Evolutionary conservation across 2,329 filamentous ascomycete species (phyloP).

Genomic region (Ascochyta viciae-villosae): DNA sequence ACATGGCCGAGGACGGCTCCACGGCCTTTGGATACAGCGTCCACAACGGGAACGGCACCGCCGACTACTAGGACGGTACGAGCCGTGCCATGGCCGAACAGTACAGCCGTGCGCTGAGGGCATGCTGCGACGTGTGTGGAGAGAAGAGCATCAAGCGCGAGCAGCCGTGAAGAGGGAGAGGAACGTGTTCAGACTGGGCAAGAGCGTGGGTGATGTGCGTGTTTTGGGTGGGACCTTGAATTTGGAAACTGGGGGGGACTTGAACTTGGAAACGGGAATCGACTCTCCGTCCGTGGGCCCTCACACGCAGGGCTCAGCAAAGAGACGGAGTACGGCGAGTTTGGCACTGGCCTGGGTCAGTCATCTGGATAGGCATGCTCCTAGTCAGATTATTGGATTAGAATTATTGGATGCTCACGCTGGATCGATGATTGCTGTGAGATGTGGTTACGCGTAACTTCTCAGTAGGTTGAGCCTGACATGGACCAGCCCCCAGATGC

Average conservation of each 20-base stretch:
- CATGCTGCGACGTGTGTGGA: not conserved
- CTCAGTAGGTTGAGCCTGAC: slow-evolving; percentile 1
- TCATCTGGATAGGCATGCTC: slow-evolving; percentile 16
- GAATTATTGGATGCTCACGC: slow-evolving; percentile 33
- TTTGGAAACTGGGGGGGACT: slow-evolving; percentile 1
- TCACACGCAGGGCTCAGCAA: not conserved
- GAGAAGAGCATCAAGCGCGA: not conserved
- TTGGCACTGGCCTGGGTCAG: not conserved
- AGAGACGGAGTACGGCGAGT: slow-evolving; percentile 8
- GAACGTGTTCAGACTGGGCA: slow-evolving; percentile 2
- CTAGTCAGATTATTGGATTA: slow-evolving; percentile 30
- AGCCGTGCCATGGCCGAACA: slow-evolving; percentile 6
- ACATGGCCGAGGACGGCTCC: slow-evolving; percentile 51
- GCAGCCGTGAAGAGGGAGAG: not conserved
- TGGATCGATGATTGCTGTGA: slow-evolving; percentile 1
- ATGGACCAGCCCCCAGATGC: not conserved
- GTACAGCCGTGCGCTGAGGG: slow-evolving; percentile 13
- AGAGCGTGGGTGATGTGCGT: not conserved
- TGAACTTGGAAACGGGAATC: slow-evolving; percentile 3
- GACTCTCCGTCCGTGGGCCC: not conserved
- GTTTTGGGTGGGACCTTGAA: not conserved
- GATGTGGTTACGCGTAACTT: not conserved
- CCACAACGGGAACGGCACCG: slow-evolving; percentile 50
- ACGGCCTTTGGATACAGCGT: slow-evolving; percentile 53
- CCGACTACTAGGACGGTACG: slow-evolving; percentile 46